A percentile compares a stretch with the other conserved stretches of the same genome.
Evolutionary conservation across 305 asterid species (phyloP).

Genomic region (Petunia hybrid): DNA sequence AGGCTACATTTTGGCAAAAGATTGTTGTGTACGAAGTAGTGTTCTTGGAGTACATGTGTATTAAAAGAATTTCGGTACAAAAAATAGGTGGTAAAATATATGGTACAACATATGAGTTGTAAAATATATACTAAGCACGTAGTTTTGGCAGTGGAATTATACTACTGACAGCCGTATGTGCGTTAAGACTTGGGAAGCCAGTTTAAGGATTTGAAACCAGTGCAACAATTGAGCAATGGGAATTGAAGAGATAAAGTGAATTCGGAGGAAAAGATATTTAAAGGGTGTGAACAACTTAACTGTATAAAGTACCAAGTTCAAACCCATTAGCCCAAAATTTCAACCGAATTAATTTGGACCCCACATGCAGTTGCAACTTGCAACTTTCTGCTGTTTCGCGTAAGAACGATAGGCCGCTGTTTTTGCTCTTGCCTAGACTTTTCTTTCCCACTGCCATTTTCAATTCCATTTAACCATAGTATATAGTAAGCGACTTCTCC

Average conservation of each 20-base stretch:
- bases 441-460: background rate
- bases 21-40: too few relatives aligned
- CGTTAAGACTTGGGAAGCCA: background rate
- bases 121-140: background rate
- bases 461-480: slow-evolving; percentile 1
- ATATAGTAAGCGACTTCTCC: background rate
- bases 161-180: background rate
- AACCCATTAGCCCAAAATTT: background rate
- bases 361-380: background rate
- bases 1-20: too few relatives aligned
- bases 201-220: background rate
- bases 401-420: background rate
- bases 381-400: background rate
- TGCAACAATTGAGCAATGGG: background rate
- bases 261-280: background rate
- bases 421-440: background rate
- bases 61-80: too few relatives aligned
- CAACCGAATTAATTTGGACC: background rate
- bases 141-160: background rate
- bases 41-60: too few relatives aligned
- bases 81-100: background rate
- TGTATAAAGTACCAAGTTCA: background rate
- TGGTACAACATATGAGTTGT: background rate
- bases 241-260: background rate
- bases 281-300: background rate